phyloP scores from a whole-genome alignment of 345 rosid genomes.

The Punica granatum region DNA sequence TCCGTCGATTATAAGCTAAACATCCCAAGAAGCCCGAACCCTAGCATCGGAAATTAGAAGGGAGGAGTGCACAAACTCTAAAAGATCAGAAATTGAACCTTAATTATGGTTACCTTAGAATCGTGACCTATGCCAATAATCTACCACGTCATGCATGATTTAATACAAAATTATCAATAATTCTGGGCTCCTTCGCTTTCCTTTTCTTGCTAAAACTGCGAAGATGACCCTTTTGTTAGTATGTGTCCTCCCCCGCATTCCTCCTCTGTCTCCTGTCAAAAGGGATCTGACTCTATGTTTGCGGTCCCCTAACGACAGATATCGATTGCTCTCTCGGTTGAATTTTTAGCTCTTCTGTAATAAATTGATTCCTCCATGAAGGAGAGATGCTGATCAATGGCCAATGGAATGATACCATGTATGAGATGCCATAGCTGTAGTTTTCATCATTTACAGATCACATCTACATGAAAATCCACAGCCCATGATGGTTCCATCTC shows the following conservation, averaged over 20 bases:
- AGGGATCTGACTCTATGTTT: neutral
- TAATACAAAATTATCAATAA: neutral
- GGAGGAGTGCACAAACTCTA: too few species aligned
- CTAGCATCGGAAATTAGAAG: too few species aligned
- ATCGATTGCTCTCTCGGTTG: too few species aligned
- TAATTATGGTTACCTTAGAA: too few species aligned
- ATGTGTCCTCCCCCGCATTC: neutral
- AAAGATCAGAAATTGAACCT: too few species aligned
- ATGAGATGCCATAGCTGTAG: neutral
- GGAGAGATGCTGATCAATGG: neutral
- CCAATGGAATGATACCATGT: neutral
- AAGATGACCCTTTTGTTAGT: neutral
- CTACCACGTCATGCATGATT: too few species aligned
- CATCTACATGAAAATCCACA: neutral
- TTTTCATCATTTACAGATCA: neutral
- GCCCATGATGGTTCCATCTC: neutral
- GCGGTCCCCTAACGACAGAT: too few species aligned
- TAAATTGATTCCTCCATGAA: too few species aligned
- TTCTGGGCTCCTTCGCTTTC: neutral
- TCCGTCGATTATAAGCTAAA: neutral
- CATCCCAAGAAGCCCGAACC: too few species aligned
- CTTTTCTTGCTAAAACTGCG: neutral
- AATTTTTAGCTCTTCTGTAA: too few species aligned
- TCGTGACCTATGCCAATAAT: too few species aligned
- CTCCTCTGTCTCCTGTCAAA: neutral